These are phyloP conservation scores for Melanopsichium pennsylvanicum DNA, from an alignment of 1,284 basidiomycete species.

Conservation along the genomic window DNA sequence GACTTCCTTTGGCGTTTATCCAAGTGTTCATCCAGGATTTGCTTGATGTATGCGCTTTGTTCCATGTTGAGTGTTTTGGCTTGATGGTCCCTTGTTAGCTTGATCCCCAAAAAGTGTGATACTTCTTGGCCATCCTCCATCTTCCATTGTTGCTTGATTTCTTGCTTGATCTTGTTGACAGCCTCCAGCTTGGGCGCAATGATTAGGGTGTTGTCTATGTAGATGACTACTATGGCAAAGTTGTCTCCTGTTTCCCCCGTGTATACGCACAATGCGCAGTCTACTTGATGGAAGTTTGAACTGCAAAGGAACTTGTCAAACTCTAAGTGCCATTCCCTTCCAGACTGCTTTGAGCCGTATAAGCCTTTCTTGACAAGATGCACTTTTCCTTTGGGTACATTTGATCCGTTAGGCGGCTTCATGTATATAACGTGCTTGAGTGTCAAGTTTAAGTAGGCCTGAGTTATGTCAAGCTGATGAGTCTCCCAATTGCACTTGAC, in stretches of 20 bases:
- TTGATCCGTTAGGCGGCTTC: not conserved
- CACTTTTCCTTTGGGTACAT: not conserved
- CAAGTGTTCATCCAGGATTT: not conserved
- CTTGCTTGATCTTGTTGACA: not conserved
- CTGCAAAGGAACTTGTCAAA: too few species aligned
- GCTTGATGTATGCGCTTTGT: not conserved
- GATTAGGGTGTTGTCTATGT: too few species aligned
- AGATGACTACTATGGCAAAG: too few species aligned
- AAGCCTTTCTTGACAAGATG: not conserved
- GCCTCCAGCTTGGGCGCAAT: slow-evolving; percentile 1
- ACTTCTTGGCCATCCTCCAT: not conserved
- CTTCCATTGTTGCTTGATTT: slow-evolving; percentile 6
- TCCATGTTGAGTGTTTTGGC: not conserved
- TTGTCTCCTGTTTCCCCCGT: too few species aligned
- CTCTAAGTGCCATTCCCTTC: too few species aligned
- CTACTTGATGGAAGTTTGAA: too few species aligned
- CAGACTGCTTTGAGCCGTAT: too few species aligned
- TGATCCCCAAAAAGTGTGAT: slow-evolving; percentile 1
- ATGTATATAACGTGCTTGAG: not conserved
- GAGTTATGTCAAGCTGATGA: too few species aligned
- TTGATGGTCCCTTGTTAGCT: not conserved
- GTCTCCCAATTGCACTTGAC: too few species aligned
- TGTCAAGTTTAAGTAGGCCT: too few species aligned
- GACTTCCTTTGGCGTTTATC: not conserved
- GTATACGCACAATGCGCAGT: too few species aligned